These are phyloP conservation scores for Pestalotiopsis sp. DNA, from an alignment of 2,329 filamentous ascomycete species.

Conservation along the genomic window DNA sequence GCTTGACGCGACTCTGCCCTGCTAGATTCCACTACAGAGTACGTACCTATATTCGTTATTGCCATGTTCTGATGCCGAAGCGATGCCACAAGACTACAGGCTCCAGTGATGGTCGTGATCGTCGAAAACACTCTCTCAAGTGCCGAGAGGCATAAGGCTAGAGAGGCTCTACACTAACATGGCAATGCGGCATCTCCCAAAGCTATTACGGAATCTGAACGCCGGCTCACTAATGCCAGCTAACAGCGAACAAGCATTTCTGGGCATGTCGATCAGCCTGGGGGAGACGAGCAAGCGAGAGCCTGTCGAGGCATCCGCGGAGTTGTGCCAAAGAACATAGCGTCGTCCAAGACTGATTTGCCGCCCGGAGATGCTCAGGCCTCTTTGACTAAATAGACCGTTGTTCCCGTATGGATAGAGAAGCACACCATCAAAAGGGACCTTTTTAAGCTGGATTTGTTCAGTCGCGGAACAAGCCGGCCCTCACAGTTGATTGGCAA, in stretches of 20 bases:
- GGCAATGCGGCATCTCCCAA: background rate
- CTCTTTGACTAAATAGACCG: background rate
- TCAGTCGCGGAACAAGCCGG: background rate
- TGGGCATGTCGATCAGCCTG: background rate
- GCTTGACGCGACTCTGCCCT: background rate
- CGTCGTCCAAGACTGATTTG: background rate
- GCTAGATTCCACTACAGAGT: background rate
- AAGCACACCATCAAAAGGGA: background rate
- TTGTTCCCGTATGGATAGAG: background rate
- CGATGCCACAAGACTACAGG: background rate
- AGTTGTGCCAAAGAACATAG: background rate
- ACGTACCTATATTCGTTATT: background rate
- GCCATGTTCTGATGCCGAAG: background rate
- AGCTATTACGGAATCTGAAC: background rate
- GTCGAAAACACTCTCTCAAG: background rate
- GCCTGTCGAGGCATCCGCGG: background rate
- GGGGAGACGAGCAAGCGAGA: background rate
- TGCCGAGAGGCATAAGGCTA: background rate
- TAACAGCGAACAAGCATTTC: background rate
- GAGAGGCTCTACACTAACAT: background rate
- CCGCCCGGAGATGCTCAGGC: background rate
- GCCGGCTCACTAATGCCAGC: background rate
- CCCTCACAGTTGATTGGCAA: background rate
- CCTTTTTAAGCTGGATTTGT: background rate
- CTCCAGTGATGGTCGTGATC: background rate